These are phyloP conservation scores for Cyclotella atomus DNA, from an alignment of 108 stramenopile species.

Conservation along the genomic window DNA sequence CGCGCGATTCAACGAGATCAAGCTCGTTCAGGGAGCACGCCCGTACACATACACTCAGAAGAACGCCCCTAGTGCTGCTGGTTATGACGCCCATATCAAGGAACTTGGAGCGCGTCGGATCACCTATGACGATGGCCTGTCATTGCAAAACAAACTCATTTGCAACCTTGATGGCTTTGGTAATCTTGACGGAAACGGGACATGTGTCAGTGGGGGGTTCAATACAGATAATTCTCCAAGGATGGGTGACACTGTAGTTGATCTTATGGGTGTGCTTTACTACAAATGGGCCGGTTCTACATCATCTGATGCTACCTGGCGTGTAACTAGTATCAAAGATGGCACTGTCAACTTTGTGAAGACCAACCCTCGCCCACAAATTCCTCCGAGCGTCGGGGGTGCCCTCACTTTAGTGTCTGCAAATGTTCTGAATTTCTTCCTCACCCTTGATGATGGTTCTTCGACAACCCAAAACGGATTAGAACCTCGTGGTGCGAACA, in stretches of 20 bases:
- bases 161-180: slow-evolving; percentile 31
- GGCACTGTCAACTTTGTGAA: slow-evolving; percentile 15
- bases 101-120: slow-evolving; percentile 22
- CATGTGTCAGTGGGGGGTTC: background rate
- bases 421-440: slow-evolving; percentile 55
- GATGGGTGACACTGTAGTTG: slow-evolving; percentile 37
- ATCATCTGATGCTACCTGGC: slow-evolving; percentile 22
- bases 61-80: slow-evolving; percentile 27
- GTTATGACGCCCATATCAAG: slow-evolving; percentile 14
- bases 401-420: slow-evolving; percentile 21
- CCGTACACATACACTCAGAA: slow-evolving; percentile 36
- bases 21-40: slow-evolving; percentile 19
- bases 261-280: slow-evolving; percentile 24
- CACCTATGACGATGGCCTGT: slow-evolving; percentile 43
- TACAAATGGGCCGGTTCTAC: slow-evolving; percentile 26
- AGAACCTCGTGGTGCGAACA: slow-evolving; percentile 44
- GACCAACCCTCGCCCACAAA: slow-evolving; percentile 24
- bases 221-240: slow-evolving; percentile 23
- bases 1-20: slow-evolving; percentile 41
- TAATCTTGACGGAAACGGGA: background rate
- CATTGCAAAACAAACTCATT: background rate
- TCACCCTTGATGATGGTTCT: slow-evolving; percentile 35
- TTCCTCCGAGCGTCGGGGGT: slow-evolving; percentile 1
- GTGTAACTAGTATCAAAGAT: slow-evolving; percentile 20
- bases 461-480: background rate